Percentiles rank a stretch among this genome's conserved stretches.
Conservation (phyloP, 306 rosid species). For the Gynostemma pentaphyllum region DNA sequence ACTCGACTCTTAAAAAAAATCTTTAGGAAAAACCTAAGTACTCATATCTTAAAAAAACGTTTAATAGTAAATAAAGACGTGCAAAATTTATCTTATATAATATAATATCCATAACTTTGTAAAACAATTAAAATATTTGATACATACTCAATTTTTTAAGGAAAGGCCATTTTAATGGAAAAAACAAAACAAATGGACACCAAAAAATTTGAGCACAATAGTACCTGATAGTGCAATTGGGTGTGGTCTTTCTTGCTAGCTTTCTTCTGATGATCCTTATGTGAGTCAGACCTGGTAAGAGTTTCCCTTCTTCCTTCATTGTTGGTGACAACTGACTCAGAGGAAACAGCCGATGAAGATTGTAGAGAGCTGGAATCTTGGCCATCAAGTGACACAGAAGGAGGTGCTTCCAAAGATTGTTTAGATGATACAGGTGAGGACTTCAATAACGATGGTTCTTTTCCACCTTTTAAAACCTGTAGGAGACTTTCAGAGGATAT, state of each 20-base stretch:
- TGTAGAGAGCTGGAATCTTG: constrained; percentile 15
- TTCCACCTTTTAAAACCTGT: constrained; percentile 23
- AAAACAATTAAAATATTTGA: too few relatives aligned
- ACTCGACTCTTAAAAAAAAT: too few relatives aligned
- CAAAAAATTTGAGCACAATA: constrained; percentile 10
- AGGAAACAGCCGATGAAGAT: constrained; percentile 16
- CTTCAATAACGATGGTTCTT: constrained; percentile 22
- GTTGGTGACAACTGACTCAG: constrained; percentile 18
- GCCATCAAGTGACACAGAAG: constrained; percentile 25
- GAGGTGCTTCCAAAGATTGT: constrained; percentile 19
- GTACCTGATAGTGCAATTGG: constrained; percentile 58
- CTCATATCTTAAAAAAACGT: too few relatives aligned
- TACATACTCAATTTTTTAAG: too few relatives aligned
- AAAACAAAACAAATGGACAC: background rate
- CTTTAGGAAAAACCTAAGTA: too few relatives aligned
- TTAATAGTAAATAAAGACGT: too few relatives aligned
- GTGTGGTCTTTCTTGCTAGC: constrained; percentile 33
- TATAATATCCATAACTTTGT: too few relatives aligned
- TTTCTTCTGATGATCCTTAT: constrained; percentile 54
- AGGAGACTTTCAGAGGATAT: constrained; percentile 16
- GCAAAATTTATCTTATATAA: too few relatives aligned
- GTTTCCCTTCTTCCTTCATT: constrained; percentile 46
- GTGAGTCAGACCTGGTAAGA: constrained; percentile 44
- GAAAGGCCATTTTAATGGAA: too few relatives aligned
- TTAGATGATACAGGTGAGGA: constrained; percentile 20